Evolutionary conservation across 2,329 filamentous ascomycete genomes (phyloP), one percentile per base, ranked within the genome.

Genomic region (Hortaea sp.): DNA sequence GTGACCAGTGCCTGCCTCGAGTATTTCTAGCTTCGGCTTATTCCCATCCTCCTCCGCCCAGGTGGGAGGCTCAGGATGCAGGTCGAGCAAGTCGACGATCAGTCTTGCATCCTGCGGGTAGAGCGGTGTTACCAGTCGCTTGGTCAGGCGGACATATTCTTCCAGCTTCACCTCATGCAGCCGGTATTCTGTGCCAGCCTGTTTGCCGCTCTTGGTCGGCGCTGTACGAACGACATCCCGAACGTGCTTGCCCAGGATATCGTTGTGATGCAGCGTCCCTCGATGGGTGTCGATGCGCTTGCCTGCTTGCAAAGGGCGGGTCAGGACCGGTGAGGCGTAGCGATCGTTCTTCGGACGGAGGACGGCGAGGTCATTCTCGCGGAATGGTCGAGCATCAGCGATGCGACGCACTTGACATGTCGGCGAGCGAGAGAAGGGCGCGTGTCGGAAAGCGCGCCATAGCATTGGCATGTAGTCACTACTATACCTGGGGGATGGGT

Each of bases 1-100:
- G 71, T 89, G 85, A n/a, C 86, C 87, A 3, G 86, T 92, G 11
- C 87, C 86, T 41, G 85, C 85, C 65, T 92, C 87, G 44, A 92
- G 80, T 39, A 92, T 85, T 60, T 90, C 84, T 9, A 89, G 63
- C 0, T 74, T 76, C 6, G 30, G 39, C 11, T 35, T n/a, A 5
- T 13, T 20, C 10, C 43, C 44, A 34, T 51, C 42, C 7, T 52
- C 51, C 5, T 60, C 58, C 6, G 59, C 58, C 5, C 57, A 46
- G 9, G 66, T 62, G 5, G 65, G 57, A 53, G 29, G 67, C 56
- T 57, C 67, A 29, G 79, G 76, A 61, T 90, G 81, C 39, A 92
- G 72, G 61, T 92, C 85, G 20, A 94, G 74, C 27, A 89, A 71
- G 1, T 79, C 84, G 34, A 88, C 81, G 44, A 92, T 89, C 30